These are phyloP conservation scores for Dichomitus squalens DNA, from an alignment of 1,284 basidiomycete species.

Conservation along the genomic window DNA sequence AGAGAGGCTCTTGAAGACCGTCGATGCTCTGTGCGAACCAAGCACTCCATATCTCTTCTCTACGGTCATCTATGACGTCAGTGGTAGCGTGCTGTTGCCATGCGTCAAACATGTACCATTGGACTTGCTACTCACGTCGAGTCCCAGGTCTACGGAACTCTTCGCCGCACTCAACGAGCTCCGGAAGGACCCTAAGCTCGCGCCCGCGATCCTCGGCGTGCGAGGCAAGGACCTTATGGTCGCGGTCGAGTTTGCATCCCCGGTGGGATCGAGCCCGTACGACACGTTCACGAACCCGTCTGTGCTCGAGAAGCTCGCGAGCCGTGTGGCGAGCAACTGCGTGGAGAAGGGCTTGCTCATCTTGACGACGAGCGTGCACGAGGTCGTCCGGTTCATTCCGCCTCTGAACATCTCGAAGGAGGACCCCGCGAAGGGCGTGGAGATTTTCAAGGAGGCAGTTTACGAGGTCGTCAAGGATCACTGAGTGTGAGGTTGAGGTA, in stretches of 20 bases:
- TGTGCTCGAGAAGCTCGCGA: conserved; percentile 68
- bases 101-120: background rate
- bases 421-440: conserved; percentile 61
- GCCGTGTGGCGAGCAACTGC: conserved; percentile 79
- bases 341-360: conserved; percentile 84
- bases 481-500: no score
- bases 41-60: no score
- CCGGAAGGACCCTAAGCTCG: conserved; percentile 52
- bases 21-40: conserved; percentile 59
- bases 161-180: conserved; percentile 62
- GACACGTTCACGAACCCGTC: conserved; percentile 45
- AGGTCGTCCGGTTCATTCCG: conserved; percentile 82
- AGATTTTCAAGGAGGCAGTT: conserved; percentile 64
- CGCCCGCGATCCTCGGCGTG: conserved; percentile 69
- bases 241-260: conserved; percentile 77
- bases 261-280: conserved; percentile 43
- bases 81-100: no score
- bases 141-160: conserved; percentile 69
- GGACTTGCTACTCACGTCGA: background rate
- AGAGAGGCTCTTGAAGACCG: conserved; percentile 81
- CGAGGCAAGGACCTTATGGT: conserved; percentile 83
- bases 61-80: no score
- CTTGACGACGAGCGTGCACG: conserved; percentile 79
- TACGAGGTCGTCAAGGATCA: conserved; percentile 61
- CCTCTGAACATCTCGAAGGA: conserved; percentile 65